These are phyloP conservation scores for Sphagnum contortum DNA, from an alignment of 225 moss, liverwort and hornwort genomes.

Conservation along the genomic window DNA sequence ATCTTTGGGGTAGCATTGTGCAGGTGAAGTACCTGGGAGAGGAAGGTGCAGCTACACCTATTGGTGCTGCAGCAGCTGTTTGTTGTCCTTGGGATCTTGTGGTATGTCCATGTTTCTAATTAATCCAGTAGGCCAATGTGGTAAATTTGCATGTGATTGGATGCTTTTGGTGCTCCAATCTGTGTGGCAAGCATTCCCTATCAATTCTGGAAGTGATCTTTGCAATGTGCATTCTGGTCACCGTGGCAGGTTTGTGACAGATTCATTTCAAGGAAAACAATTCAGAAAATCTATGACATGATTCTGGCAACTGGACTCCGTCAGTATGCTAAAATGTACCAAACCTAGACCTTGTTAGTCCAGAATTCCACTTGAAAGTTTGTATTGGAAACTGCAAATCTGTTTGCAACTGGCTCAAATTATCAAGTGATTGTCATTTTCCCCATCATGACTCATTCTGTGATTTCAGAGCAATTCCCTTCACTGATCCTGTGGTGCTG, in stretches of 20 bases:
- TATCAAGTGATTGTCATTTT: too few relatives aligned
- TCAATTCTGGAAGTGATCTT: neutral
- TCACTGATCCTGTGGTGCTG: neutral
- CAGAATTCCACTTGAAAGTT: too few relatives aligned
- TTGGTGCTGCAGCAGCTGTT: constrained; percentile 80
- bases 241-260: constrained; percentile 75
- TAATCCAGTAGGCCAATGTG: neutral
- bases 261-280: constrained; percentile 51
- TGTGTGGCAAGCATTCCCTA: neutral
- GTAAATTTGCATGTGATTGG: too few relatives aligned
- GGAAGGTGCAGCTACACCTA: constrained; percentile 65
- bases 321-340: constrained; percentile 62
- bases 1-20: neutral
- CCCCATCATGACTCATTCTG: too few relatives aligned
- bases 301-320: constrained; percentile 55
- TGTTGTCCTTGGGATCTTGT: constrained; percentile 93
- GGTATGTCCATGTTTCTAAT: constrained; percentile 26
- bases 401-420: too few relatives aligned
- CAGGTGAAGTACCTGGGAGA: constrained; percentile 92
- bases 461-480: too few relatives aligned
- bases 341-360: too few relatives aligned
- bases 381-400: too few relatives aligned
- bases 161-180: too few relatives aligned
- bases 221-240: too few relatives aligned
- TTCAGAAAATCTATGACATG: constrained; percentile 69